Evolutionary conservation across 352 stramenopile genomes (phyloP).

Genomic region (Phytophthora uliginosa): DNA sequence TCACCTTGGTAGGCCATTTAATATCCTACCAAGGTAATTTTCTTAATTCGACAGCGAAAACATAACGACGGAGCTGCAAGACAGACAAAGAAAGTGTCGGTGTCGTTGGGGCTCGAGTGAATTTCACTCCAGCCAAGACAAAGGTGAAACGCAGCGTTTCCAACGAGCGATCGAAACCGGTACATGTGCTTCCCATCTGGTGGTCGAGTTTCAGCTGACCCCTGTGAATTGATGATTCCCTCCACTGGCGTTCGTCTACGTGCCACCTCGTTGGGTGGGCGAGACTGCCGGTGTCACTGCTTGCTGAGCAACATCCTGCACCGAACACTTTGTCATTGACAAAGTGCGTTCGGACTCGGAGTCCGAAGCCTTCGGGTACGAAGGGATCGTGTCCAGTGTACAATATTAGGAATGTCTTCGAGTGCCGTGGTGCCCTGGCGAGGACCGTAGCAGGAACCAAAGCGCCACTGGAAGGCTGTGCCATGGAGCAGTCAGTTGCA

Average conservation of each 20-base stretch:
- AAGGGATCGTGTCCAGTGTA: neutral
- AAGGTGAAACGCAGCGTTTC: neutral
- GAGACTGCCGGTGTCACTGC: constrained; percentile 5
- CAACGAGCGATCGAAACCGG: neutral
- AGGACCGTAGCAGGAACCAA: neutral
- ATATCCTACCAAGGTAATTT: too few species aligned
- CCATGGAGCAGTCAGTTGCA: constrained; percentile 11
- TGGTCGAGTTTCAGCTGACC: constrained; percentile 20
- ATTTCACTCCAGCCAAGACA: neutral
- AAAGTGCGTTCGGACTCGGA: neutral
- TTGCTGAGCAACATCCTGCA: constrained; percentile 39
- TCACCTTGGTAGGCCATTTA: too few species aligned
- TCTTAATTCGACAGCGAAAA: too few species aligned
- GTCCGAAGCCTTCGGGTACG: neutral
- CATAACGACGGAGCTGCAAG: too few species aligned
- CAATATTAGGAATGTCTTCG: neutral
- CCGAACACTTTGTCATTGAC: neutral
- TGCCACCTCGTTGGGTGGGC: constrained; percentile 13
- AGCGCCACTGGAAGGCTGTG: neutral
- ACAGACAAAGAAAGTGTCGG: too few species aligned
- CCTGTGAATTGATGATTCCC: constrained; percentile 19
- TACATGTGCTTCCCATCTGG: constrained; percentile 31
- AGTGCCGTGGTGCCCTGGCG: neutral
- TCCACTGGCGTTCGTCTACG: constrained; percentile 27
- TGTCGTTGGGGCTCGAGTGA: too few species aligned